A percentile compares a stretch with the other conserved stretches of the same genome.
Conservation (phyloP, 2,329 filamentous ascomycete species). For the Alternaria arborescens region DNA sequence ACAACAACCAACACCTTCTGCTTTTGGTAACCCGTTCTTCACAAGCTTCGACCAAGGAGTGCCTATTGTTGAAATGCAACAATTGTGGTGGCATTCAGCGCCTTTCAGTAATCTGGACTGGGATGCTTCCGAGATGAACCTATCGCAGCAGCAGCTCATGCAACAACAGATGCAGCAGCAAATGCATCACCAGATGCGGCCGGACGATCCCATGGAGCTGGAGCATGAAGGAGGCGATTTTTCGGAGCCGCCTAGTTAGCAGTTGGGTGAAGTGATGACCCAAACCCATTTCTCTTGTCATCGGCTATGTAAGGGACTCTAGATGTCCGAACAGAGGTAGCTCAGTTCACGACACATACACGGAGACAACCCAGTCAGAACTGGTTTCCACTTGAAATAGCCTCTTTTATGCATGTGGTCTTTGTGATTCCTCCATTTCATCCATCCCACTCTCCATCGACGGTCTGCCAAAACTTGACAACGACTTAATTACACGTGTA, state of each 20-base stretch:
- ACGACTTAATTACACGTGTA: too few species aligned
- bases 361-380: too few species aligned
- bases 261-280: neutral
- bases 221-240: neutral
- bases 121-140: neutral
- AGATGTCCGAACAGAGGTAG: neutral
- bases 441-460: too few species aligned
- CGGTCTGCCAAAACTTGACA: too few species aligned
- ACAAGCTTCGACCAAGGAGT: slow-evolving; percentile 32
- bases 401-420: too few species aligned
- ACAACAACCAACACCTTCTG: slow-evolving; percentile 1
- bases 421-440: too few species aligned
- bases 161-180: slow-evolving; percentile 4
- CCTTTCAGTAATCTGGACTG: neutral
- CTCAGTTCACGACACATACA: neutral
- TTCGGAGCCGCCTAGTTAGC: neutral
- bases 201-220: neutral
- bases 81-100: slow-evolving; percentile 18
- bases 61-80: slow-evolving; percentile 21
- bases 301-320: neutral
- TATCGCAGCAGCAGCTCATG: slow-evolving; percentile 10
- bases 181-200: too few species aligned
- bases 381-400: too few species aligned
- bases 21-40: slow-evolving; percentile 33
- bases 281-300: neutral